These are phyloP conservation scores for Phytophthora kernoviae DNA, from an alignment of 352 stramenopile species.

Conservation along the genomic window DNA sequence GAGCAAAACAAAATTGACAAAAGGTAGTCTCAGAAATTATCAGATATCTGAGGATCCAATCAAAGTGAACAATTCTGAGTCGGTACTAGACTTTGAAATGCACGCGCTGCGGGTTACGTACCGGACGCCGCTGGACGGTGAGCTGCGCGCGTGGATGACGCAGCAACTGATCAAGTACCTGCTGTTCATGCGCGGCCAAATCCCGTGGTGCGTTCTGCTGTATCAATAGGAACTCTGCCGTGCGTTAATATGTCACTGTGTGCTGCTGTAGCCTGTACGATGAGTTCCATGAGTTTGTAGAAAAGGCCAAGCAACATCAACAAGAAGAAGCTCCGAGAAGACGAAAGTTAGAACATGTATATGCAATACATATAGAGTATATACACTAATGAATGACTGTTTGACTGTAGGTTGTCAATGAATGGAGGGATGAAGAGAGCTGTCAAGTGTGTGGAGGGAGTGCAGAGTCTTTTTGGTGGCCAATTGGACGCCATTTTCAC, in stretches of 20 bases:
- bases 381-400: constrained; percentile 2
- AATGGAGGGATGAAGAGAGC: constrained; percentile 51
- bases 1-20: no score
- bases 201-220: constrained; percentile 47
- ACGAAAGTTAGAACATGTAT: constrained; percentile 16
- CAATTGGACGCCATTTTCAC: constrained; percentile 46
- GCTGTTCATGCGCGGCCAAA: constrained; percentile 70
- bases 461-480: constrained; percentile 33
- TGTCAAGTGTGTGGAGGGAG: constrained; percentile 44
- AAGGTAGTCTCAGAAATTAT: no score
- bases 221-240: not conserved
- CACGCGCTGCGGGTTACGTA: constrained; percentile 39
- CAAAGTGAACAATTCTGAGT: no score
- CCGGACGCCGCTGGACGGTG: constrained; percentile 49
- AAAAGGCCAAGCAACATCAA: constrained; percentile 18
- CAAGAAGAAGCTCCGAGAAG: constrained; percentile 13
- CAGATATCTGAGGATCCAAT: not conserved
- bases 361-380: no score
- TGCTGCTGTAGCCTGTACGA: constrained; percentile 53
- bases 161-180: constrained; percentile 53
- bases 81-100: no score
- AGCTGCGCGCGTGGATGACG: constrained; percentile 44
- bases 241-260: not conserved
- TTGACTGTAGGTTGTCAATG: constrained; percentile 23
- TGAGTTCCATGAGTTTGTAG: constrained; percentile 41